phyloP scores from a whole-genome alignment of 163 green algal species.

The Prototheca cutis region DNA sequence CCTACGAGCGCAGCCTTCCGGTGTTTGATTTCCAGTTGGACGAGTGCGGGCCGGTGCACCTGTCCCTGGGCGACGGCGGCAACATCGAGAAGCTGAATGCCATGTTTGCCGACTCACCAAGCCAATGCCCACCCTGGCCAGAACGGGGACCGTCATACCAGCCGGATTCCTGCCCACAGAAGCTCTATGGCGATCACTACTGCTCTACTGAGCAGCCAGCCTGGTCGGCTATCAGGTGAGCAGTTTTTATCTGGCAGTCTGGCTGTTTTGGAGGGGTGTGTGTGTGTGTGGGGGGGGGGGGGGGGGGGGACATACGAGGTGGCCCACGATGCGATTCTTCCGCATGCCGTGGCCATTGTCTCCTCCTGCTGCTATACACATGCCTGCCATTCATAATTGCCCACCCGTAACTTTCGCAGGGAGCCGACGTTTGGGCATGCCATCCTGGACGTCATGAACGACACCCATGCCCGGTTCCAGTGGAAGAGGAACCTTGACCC shows the following conservation, averaged over 20 bases:
- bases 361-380: neutral
- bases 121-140: neutral
- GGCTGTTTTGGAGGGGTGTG: no score
- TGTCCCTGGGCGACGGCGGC: conserved; percentile 54
- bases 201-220: conserved; percentile 14
- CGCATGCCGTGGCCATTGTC: neutral
- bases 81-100: conserved; percentile 44
- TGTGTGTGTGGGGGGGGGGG: neutral
- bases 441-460: conserved; percentile 33
- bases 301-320: neutral
- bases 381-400: neutral
- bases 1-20: conserved; percentile 55
- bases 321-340: no score
- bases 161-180: neutral
- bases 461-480: conserved; percentile 30
- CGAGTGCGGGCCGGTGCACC: conserved; percentile 32
- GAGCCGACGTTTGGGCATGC: conserved; percentile 49
- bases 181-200: neutral
- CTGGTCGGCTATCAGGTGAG: conserved; percentile 30
- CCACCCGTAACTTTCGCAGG: neutral
- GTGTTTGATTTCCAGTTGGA: conserved; percentile 23
- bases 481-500: conserved; percentile 33
- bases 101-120: conserved; percentile 1
- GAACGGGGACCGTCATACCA: neutral
- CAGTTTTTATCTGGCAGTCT: no score